Evolutionary conservation across 2,329 filamentous ascomycete species (phyloP), one percentile per base, ranked within the genome.

Genomic region (Hymenoscyphus scutula): DNA sequence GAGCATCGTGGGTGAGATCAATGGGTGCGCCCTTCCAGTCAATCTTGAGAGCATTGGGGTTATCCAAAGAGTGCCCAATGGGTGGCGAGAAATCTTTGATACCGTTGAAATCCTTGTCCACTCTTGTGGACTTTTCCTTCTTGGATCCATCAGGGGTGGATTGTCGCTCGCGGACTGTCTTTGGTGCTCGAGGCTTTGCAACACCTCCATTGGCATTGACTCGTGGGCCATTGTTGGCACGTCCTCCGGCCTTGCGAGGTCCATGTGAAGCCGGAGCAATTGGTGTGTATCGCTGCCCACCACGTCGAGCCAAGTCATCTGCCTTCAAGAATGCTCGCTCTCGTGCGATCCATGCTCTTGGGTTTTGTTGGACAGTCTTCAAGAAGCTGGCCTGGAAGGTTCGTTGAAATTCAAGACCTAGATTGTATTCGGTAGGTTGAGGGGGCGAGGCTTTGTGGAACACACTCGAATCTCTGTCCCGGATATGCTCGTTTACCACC

Each of bases 21-120:
- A 95, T 85, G 45, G 88, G 84, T 65, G 87, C 85, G 7, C 90
- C 91, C 78, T 93, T 95, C 91, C 92, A 96, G 65, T 96, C 91
- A 29, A 91, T 88, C 79, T 93, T 94, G 69, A 95, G 82, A 51
- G 83, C 85, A 74, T 91, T 91, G 58, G 83, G 78, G 70, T 87
- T 87, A 68, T 79, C 78, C 7, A 87, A 85, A 3, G 95, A 82
- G 1, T 88, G 87, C 61, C 80, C 77, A 51, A 87, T 72, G 0
- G 89, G 86, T 53, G 92, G 92, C 58, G 87, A 91, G 74, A 83
- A 90, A 74, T 97, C 86, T 5, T 83, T 82, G 34, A 96, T 80
- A 3, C 85, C 80, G 54, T 82, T 80, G 76, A 91, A 96, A 75
- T 96, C 89, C 73, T 90, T 91, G 74, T 96, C 91, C 74, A 95